Evolutionary conservation across 225 moss, liverwort and hornwort species (phyloP), one percentile per base, ranked within the genome.

Genomic region (Sphagnum contortum): DNA sequence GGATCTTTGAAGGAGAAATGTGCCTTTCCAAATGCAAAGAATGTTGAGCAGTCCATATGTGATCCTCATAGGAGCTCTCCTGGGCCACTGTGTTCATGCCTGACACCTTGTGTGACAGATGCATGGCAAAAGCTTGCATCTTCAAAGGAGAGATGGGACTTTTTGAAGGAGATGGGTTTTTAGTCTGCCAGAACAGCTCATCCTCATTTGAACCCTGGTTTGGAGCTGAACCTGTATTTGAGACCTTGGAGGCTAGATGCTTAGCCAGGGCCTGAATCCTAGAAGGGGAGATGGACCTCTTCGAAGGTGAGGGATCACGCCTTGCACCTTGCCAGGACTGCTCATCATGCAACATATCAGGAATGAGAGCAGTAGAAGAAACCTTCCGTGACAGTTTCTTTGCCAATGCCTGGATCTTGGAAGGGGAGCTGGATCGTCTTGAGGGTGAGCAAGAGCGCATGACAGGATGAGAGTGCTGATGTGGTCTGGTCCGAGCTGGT

Each of bases 401-500:
- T 8, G 79, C 79, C 59, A 81, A 66, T 4, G 81, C 81, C 45
- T 81, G 81, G 48, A 81, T 81, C 29, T 74, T 77, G 44, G 81
- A 81, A 4, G 81, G 81, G 5, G 81, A 81, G 50, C 76, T 76
- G 9, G 81, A 81, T 50, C 81, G 65, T 71, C 77, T 81, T 48
- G 81, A 81, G 9, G 81, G 81, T 10, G 81, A 81, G 57, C 77
- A 81, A 9, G 81, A 81, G 48, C 81, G 84, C 3, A 63, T 55
- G 48, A 69, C 47, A n/a, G 73, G 73, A 50, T 48, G 49, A 6
- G 63, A 50, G 3, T 73, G 76, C 49, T 73, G 73, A 14, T 73
- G 79, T 46, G 75, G 75, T 3, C 72, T 69, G 60, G 72, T 73
- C 51, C 70, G 59, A 1, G 73, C 59, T 57, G 80, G 80, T 5